Evolutionary conservation across 768 basidiomycete genomes (phyloP).

Genomic region (Phaeotremella skinneri): DNA sequence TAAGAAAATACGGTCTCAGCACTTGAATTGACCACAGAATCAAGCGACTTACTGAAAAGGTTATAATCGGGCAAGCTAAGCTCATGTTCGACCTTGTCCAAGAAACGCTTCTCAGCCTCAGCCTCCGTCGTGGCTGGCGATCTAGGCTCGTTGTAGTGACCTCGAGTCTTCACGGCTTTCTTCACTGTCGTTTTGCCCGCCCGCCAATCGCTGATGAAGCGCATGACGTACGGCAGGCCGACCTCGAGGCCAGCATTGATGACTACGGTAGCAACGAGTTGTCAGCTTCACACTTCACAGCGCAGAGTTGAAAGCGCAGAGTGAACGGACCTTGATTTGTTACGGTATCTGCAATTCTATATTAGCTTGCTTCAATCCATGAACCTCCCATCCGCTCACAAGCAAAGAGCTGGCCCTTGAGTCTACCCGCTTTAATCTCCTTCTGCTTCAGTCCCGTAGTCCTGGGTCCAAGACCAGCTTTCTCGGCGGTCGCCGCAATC

Average conservation of each 20-base stretch:
- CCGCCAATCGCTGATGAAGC: constrained; percentile 56
- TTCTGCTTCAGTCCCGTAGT: constrained; percentile 38
- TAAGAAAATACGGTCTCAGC: constrained; percentile 9
- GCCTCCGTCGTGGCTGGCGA: constrained; percentile 23
- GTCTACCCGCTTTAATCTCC: constrained; percentile 54
- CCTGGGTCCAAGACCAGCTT: constrained; percentile 41
- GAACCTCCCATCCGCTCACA: constrained; percentile 47
- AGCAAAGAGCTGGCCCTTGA: constrained; percentile 91
- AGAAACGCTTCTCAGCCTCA: constrained; percentile 70
- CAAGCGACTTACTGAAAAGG: constrained; percentile 59
- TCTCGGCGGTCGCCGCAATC: constrained; percentile 48
- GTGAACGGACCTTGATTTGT: constrained; percentile 64
- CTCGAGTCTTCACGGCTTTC: constrained; percentile 20
- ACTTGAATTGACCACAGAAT: not conserved
- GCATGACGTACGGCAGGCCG: constrained; percentile 72
- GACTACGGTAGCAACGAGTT: constrained; percentile 49
- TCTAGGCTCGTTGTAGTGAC: constrained; percentile 7
- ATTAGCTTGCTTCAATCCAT: constrained; percentile 11
- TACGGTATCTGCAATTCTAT: constrained; percentile 54
- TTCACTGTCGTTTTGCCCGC: constrained; percentile 45
- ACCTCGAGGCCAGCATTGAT: constrained; percentile 75
- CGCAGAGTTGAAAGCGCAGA: not conserved
- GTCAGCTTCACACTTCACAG: no score
- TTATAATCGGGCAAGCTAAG: constrained; percentile 76
- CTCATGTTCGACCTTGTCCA: constrained; percentile 74